Conservation (phyloP, 179 eudicot genomes). For the Silene noctiflora region DNA sequence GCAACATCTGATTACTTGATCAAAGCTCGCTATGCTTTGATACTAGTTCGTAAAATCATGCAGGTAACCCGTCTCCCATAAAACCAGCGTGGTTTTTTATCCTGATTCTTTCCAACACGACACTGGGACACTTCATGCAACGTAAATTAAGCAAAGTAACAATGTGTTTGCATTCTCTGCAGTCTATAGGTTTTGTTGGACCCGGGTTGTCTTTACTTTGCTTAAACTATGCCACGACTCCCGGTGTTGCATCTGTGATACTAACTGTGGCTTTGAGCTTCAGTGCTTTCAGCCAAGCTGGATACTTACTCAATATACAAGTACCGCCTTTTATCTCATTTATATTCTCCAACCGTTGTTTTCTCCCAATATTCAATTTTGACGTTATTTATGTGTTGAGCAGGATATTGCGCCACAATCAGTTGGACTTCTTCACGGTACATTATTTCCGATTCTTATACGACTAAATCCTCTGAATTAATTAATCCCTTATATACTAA, state of each 20-base stretch:
- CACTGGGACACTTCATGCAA: too few relatives aligned
- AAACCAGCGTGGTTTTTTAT: too few relatives aligned
- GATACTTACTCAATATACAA: constrained; percentile 83
- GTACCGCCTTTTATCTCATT: constrained; percentile 31
- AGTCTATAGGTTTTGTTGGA: constrained; percentile 90
- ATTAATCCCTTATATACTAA: too few relatives aligned
- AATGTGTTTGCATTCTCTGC: constrained; percentile 11
- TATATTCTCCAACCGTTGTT: neutral
- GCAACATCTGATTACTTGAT: constrained; percentile 68
- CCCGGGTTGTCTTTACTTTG: constrained; percentile 80
- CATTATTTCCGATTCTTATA: neutral
- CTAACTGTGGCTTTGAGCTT: constrained; percentile 72
- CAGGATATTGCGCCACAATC: constrained; percentile 90
- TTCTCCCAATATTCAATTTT: neutral
- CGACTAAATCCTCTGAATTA: neutral
- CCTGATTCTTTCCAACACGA: too few relatives aligned
- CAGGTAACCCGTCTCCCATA: constrained; percentile 46
- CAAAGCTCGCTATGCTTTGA: constrained; percentile 53
- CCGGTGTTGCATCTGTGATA: constrained; percentile 53
- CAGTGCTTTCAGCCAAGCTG: constrained; percentile 94
- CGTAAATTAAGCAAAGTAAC: neutral
- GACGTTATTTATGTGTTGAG: constrained; percentile 11
- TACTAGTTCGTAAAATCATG: constrained; percentile 74
- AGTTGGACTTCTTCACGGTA: constrained; percentile 91
- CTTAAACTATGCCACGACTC: constrained; percentile 68